phyloP scores from a whole-genome alignment of 2,329 filamentous ascomycete species.

The Botrytis fabae region DNA sequence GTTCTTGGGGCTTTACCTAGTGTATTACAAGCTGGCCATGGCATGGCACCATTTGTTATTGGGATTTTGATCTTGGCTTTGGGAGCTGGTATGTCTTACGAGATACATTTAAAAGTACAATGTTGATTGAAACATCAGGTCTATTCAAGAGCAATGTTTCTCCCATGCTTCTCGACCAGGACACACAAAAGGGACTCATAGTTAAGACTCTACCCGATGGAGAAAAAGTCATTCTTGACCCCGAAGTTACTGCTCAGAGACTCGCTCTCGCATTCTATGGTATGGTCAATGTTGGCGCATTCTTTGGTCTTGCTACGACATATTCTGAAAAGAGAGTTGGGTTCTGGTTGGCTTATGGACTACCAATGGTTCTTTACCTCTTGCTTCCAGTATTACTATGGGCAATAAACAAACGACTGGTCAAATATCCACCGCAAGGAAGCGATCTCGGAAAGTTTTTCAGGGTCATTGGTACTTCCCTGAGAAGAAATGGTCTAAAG shows the following conservation, averaged over 20 bases:
- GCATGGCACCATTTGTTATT: slow-evolving; percentile 50
- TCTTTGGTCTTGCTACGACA: slow-evolving; percentile 46
- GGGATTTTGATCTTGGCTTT: slow-evolving; percentile 35
- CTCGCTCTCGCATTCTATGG: slow-evolving; percentile 58
- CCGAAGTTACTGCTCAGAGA: slow-evolving; percentile 56
- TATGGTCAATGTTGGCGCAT: slow-evolving; percentile 66
- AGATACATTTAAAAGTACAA: slow-evolving; percentile 46
- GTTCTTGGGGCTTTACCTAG: slow-evolving; percentile 37
- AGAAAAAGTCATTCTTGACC: slow-evolving; percentile 62
- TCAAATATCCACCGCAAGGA: slow-evolving; percentile 49
- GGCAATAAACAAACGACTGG: slow-evolving; percentile 39
- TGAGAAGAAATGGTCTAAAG: slow-evolving; percentile 60
- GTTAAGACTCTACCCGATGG: slow-evolving; percentile 51
- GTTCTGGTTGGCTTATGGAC: slow-evolving; percentile 50
- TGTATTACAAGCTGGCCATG: slow-evolving; percentile 53
- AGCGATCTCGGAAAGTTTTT: slow-evolving; percentile 49
- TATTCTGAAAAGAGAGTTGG: slow-evolving; percentile 50
- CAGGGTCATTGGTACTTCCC: slow-evolving; percentile 44
- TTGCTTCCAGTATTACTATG: slow-evolving; percentile 54
- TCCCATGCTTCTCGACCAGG: slow-evolving; percentile 61
- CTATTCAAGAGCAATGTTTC: slow-evolving; percentile 73
- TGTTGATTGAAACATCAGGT: slow-evolving; percentile 48
- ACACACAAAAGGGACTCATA: slow-evolving; percentile 45
- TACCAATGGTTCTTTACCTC: slow-evolving; percentile 60
- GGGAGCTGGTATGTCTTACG: slow-evolving; percentile 42